Percentiles rank a stretch among this genome's conserved stretches.
phyloP scores from a whole-genome alignment of 1,284 basidiomycete genomes.

The Wolfiporia cocos region DNA sequence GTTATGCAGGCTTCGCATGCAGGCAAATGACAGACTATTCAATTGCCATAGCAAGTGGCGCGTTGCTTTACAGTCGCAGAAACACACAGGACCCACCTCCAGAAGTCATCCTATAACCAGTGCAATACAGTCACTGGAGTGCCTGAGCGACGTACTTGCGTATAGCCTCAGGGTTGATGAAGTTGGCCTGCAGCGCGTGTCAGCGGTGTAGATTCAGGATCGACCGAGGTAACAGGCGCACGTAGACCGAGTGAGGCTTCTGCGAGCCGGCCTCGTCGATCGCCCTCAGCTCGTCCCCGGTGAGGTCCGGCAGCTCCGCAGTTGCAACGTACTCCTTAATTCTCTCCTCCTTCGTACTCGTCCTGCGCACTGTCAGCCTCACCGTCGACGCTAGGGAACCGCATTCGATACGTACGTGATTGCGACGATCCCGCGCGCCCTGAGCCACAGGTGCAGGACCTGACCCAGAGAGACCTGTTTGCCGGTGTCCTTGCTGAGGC shows the following conservation, averaged over 20 bases:
- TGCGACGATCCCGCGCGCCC: constrained; percentile 22
- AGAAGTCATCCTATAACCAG: no score
- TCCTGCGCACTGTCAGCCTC: not conserved
- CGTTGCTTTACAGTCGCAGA: no score
- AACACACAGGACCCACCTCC: no score
- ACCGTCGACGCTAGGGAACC: not conserved
- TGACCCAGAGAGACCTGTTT: constrained; percentile 26
- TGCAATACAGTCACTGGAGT: no score
- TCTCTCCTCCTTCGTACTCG: not conserved
- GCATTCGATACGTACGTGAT: constrained; percentile 61
- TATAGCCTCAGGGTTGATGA: no score
- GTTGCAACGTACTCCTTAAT: constrained; percentile 5
- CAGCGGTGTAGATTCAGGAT: no score
- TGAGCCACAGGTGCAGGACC: constrained; percentile 32
- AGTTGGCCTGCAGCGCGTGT: no score
- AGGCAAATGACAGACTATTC: no score
- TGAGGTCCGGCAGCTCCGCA: constrained; percentile 5
- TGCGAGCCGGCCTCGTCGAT: constrained; percentile 7
- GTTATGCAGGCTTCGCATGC: no score
- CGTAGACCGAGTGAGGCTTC: constrained; percentile 4
- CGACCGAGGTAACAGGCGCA: not conserved
- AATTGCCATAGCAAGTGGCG: no score
- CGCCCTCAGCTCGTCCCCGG: constrained; percentile 5
- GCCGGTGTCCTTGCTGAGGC: constrained; percentile 24
- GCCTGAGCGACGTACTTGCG: no score